These are phyloP conservation scores for Pascua guehoae DNA, from an alignment of 1,284 basidiomycete species.

Conservation along the genomic window DNA sequence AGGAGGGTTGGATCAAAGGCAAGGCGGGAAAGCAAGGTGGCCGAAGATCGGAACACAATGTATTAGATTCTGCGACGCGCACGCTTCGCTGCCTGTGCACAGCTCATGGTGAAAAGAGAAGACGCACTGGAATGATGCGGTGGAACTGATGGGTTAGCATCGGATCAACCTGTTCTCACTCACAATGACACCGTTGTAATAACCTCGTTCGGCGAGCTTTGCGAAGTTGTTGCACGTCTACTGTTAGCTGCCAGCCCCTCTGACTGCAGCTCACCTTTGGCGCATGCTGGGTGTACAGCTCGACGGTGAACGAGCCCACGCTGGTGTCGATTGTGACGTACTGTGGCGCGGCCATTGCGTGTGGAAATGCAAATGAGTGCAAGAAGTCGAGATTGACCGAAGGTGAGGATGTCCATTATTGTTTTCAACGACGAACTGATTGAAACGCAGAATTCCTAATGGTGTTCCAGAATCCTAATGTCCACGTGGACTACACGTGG, in stretches of 20 bases:
- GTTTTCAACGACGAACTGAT: too few relatives aligned
- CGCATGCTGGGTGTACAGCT: constrained; percentile 86
- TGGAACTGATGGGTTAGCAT: constrained; percentile 58
- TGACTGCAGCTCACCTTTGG: constrained; percentile 60
- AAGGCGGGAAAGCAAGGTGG: not conserved
- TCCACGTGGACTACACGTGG: too few relatives aligned
- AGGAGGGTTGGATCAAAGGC: not conserved
- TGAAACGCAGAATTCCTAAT: too few relatives aligned
- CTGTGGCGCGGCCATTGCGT: constrained; percentile 8
- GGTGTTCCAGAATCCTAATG: too few relatives aligned
- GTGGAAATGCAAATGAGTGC: too few relatives aligned
- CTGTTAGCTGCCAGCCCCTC: constrained; percentile 1
- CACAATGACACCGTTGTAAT: constrained; percentile 72
- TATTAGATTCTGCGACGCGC: not conserved
- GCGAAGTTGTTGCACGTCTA: constrained; percentile 93
- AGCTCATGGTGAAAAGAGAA: not conserved
- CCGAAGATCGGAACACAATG: too few relatives aligned
- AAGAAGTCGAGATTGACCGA: too few relatives aligned
- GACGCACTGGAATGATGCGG: constrained; percentile 73
- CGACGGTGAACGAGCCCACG: constrained; percentile 79
- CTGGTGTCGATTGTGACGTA: constrained; percentile 75
- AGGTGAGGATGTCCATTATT: too few relatives aligned
- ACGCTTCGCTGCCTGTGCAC: too few relatives aligned
- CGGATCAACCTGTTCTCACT: not conserved
- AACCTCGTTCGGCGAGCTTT: constrained; percentile 68